Base-by-base conservation (phyloP, 2,329 filamentous ascomycete genomes). In the Neofusicoccum kwambonambiense region DNA sequence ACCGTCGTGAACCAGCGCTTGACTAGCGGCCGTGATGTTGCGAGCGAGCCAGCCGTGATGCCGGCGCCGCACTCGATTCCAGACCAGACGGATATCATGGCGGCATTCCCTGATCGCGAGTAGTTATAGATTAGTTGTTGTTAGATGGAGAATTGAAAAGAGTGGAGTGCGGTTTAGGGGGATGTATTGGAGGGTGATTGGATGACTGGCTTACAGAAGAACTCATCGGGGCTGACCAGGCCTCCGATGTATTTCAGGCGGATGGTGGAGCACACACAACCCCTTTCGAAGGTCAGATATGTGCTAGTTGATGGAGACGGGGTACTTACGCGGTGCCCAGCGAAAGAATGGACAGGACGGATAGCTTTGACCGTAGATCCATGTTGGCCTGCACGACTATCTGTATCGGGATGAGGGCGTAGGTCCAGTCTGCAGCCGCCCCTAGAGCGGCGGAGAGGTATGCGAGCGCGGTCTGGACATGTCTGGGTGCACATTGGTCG, bases 301-400 rank as follows among this genome's bases (percentile, higher is more conserved):
- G 27, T 7, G 27, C 27, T 7, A 31, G 7, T 31, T 31, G 27
- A 31, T 22, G 6, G 9, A 17, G 22, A 19, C 17, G 34, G 15
- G 19, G 64, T 15, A 68, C 71, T 64, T 67, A 76, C 74, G 73
- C 63, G 31, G 75, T 69, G 42, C 71, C 75, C 72, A 89, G 78
- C 7, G 79, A 79, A 64, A 89, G 75, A 44, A 89, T 80, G 17
- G 81, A 76, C 12, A 83, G 81, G 27, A 88, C 75, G 0, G 83
- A 83, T 9, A 82, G 45, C 69, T 88, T 89, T 2, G 80, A 81
- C 57, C 77, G 78, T 12, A 69, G 69, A 51, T 81, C 79, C 82
- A 89, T 87, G 65, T 86, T 83, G 45, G 87, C 73, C 37, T 83
- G 80, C 77, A 80, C 83, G 2, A 89, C 77, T 1, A 89, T 73